Evolutionary conservation across 1,284 basidiomycete species (phyloP).

Genomic region (Melampsora occidentalis): DNA sequence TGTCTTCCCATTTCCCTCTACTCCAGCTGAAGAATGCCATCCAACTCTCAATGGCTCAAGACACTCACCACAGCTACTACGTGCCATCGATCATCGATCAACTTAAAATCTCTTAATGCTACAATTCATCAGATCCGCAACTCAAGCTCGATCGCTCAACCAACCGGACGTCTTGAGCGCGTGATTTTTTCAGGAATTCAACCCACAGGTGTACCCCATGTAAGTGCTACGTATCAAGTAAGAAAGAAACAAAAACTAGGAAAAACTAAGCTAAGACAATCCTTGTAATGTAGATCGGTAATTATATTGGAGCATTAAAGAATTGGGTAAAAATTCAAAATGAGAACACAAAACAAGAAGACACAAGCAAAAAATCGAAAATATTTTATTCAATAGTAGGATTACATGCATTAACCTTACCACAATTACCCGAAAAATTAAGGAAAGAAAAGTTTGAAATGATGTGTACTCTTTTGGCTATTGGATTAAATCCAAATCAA

Average conservation of each 20-base stretch:
- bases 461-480: constrained; percentile 76
- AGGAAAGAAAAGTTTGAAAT: constrained; percentile 68
- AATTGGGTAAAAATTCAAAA: constrained; percentile 52
- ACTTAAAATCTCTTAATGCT: too few species aligned
- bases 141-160: neutral
- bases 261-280: too few species aligned
- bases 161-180: neutral
- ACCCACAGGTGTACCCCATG: constrained; percentile 80
- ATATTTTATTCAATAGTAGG: constrained; percentile 84
- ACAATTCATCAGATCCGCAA: neutral
- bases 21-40: too few species aligned
- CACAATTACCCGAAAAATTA: constrained; percentile 71
- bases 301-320: constrained; percentile 53
- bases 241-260: neutral
- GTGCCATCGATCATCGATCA: too few species aligned
- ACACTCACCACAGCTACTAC: too few species aligned
- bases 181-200: constrained; percentile 77
- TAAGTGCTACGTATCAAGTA: constrained; percentile 50
- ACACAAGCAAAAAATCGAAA: neutral
- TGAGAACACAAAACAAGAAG: neutral
- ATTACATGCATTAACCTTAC: constrained; percentile 86
- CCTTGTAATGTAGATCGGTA: constrained; percentile 49
- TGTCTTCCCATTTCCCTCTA: too few species aligned
- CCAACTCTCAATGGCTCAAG: too few species aligned
- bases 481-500: constrained; percentile 75